A percentile compares a stretch with the other conserved stretches of the same genome.
Conservation (phyloP, 192 early-diverging fungal species). For the Dissophora ornata region DNA sequence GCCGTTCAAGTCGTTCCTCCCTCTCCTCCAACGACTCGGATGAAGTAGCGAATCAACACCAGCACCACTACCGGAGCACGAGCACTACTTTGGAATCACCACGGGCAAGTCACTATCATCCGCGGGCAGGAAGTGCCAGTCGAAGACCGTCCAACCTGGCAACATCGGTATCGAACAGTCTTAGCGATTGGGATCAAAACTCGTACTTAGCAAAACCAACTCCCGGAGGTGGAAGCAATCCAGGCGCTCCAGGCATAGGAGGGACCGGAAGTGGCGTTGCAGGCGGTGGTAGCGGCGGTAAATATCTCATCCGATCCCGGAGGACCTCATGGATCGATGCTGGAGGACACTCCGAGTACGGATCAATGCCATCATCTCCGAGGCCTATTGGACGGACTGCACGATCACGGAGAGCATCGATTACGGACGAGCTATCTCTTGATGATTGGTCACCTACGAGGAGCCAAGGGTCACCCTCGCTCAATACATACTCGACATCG, state of each 20-base stretch:
- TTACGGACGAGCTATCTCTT: conserved; percentile 44
- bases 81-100: conserved; percentile 37
- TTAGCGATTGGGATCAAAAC: conserved; percentile 49
- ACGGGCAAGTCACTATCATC: conserved; percentile 20
- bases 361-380: conserved; percentile 45
- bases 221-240: conserved; percentile 14
- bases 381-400: conserved; percentile 35
- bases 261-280: neutral
- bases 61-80: conserved; percentile 36
- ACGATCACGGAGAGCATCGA: conserved; percentile 42
- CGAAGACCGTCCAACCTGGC: conserved; percentile 46
- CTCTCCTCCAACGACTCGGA: conserved; percentile 52
- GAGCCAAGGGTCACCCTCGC: conserved; percentile 35
- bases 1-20: conserved; percentile 48
- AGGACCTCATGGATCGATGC: conserved; percentile 56
- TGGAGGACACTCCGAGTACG: conserved; percentile 38
- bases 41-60: conserved; percentile 22
- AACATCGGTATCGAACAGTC: conserved; percentile 47
- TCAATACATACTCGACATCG: conserved; percentile 53
- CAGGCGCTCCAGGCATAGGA: conserved; percentile 1
- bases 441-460: conserved; percentile 46
- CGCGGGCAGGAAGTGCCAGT: conserved; percentile 24
- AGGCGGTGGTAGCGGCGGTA: conserved; percentile 47
- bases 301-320: conserved; percentile 47
- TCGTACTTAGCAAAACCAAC: conserved; percentile 20